A percentile compares a stretch with the other conserved stretches of the same genome.
phyloP scores from a whole-genome alignment of 352 stramenopile genomes.

The Pythium rhizo-oryzae region DNA sequence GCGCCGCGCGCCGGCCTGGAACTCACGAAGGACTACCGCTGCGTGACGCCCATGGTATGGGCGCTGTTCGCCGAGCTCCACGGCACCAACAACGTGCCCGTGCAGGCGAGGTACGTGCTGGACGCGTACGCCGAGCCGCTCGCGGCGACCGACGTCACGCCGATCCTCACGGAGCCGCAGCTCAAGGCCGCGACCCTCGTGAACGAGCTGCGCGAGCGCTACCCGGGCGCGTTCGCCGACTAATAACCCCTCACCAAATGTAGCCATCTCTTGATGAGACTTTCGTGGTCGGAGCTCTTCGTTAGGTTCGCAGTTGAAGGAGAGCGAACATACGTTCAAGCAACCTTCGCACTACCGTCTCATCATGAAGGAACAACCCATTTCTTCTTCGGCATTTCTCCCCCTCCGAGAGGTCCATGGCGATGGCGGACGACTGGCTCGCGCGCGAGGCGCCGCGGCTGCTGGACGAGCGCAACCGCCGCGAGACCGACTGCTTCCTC shows the following conservation, averaged over 20 bases:
- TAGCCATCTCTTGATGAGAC: background rate
- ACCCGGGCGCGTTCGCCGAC: constrained; percentile 17
- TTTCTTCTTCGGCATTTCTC: background rate
- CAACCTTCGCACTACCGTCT: constrained; percentile 13
- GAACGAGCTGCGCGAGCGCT: constrained; percentile 42
- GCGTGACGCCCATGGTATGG: constrained; percentile 79
- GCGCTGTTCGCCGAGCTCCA: constrained; percentile 67
- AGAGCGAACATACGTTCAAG: constrained; percentile 8
- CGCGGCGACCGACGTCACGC: constrained; percentile 35
- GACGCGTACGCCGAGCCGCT: constrained; percentile 52
- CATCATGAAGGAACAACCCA: background rate
- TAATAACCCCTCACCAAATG: constrained; percentile 1
- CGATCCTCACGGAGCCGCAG: constrained; percentile 43
- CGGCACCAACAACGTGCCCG: constrained; percentile 51
- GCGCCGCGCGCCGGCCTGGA: constrained; percentile 43
- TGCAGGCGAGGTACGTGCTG: constrained; percentile 41
- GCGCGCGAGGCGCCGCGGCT: constrained; percentile 45
- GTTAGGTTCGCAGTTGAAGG: constrained; percentile 18
- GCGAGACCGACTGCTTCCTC: constrained; percentile 58
- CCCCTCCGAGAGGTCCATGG: background rate
- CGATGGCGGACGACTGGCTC: constrained; percentile 32
- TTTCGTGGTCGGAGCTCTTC: background rate
- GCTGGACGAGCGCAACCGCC: constrained; percentile 63
- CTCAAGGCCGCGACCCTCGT: constrained; percentile 48
- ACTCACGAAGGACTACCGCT: constrained; percentile 62